phyloP scores from a whole-genome alignment of 306 rosid species.

The Rosa lucieae region DNA sequence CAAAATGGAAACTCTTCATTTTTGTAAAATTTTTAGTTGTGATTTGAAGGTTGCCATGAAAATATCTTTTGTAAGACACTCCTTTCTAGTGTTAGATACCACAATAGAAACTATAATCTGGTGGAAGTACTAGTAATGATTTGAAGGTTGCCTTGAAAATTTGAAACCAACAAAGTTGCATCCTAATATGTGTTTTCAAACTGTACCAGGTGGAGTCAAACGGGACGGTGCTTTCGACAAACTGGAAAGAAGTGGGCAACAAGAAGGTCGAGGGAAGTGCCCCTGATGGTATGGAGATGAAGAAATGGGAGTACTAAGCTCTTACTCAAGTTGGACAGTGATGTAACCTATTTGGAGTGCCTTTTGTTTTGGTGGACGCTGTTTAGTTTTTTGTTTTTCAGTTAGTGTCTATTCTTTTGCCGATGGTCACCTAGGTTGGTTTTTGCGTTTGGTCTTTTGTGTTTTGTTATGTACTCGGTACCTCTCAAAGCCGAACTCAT shows the following conservation, averaged over 20 bases:
- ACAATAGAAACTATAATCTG: not conserved
- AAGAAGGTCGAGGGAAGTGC: slow-evolving; percentile 97
- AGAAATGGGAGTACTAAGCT: slow-evolving; percentile 76
- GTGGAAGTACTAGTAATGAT: not conserved
- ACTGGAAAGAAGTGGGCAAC: slow-evolving; percentile 94
- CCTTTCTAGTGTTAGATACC: not conserved
- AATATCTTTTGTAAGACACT: slow-evolving; percentile 65
- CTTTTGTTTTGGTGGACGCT: slow-evolving; percentile 26
- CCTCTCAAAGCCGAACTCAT: not conserved
- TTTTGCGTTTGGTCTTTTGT: too few species aligned
- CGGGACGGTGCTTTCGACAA: slow-evolving; percentile 90
- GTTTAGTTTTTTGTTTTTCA: not conserved
- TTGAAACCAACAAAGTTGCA: not conserved
- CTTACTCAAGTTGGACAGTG: not conserved
- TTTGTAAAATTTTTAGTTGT: not conserved
- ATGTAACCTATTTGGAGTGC: slow-evolving; percentile 17
- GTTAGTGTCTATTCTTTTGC: not conserved
- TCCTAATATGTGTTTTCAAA: not conserved
- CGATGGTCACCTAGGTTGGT: not conserved
- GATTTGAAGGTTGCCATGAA: slow-evolving; percentile 4
- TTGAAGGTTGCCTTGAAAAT: not conserved
- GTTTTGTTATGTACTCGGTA: not conserved
- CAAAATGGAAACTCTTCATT: not conserved
- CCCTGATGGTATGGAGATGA: slow-evolving; percentile 97
- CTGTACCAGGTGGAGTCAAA: slow-evolving; percentile 72